These are phyloP conservation scores for Tolypocladium tundrense DNA, from an alignment of 2,329 filamentous ascomycete genomes.

Conservation along the genomic window DNA sequence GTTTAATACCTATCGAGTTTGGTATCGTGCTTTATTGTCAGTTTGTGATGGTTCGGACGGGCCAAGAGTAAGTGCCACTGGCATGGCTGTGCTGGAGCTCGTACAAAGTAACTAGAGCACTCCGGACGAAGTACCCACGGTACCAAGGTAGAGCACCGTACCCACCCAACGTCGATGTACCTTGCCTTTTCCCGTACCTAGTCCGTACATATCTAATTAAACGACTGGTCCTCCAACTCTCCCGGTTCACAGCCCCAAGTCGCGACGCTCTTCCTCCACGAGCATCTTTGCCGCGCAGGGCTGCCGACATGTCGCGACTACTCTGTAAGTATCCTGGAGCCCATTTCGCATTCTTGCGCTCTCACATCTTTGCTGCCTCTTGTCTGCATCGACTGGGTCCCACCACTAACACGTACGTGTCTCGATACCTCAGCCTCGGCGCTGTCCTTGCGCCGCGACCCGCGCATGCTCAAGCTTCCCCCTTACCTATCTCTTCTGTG, in stretches of 20 bases:
- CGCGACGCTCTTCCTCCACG: background rate
- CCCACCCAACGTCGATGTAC: background rate
- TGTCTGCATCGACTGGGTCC: background rate
- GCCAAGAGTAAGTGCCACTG: background rate
- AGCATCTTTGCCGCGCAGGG: background rate
- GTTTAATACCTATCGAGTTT: too few species aligned
- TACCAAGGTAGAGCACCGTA: too few species aligned
- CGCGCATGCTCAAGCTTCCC: slow-evolving; percentile 71
- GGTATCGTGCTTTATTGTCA: too few species aligned
- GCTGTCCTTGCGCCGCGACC: slow-evolving; percentile 66
- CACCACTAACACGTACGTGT: background rate
- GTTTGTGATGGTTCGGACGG: too few species aligned
- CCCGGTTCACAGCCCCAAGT: background rate
- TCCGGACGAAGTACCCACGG: too few species aligned
- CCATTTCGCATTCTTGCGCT: background rate
- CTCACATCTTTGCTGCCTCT: background rate
- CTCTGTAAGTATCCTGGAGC: slow-evolving; percentile 32
- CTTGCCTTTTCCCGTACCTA: too few species aligned
- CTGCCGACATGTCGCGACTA: slow-evolving; percentile 38
- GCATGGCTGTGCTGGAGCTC: background rate
- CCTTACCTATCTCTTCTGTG: slow-evolving; percentile 81
- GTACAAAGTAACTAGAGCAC: too few species aligned
- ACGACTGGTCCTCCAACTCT: background rate
- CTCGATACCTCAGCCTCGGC: slow-evolving; percentile 38
- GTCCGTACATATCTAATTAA: background rate